These are phyloP conservation scores for Chalaropsis thielavioides DNA, from an alignment of 2,329 filamentous ascomycete species.

Conservation along the genomic window DNA sequence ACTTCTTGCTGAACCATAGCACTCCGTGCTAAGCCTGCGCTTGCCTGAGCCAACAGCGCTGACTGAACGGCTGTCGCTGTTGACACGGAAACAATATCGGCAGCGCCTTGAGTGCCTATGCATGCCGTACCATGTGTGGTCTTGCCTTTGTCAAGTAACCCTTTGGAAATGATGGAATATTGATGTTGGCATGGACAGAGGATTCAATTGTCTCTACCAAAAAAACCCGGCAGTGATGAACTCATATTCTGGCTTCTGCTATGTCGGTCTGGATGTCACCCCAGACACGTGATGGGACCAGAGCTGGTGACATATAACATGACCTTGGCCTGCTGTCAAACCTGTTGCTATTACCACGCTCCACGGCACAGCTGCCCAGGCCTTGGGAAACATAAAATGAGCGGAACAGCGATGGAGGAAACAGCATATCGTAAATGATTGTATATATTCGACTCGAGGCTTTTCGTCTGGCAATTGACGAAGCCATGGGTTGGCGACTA, in stretches of 20 bases:
- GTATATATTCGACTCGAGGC: not conserved
- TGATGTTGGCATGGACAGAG: not conserved
- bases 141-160: not conserved
- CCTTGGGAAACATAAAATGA: not conserved
- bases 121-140: not conserved
- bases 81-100: not conserved
- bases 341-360: not conserved
- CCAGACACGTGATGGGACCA: not conserved
- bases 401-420: not conserved
- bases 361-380: not conserved
- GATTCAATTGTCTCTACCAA: not conserved
- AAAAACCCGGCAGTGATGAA: not conserved
- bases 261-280: not conserved
- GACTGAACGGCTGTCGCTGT: not conserved
- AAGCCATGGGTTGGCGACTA: not conserved
- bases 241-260: not conserved
- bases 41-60: not conserved
- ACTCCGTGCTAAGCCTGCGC: not conserved
- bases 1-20: not conserved
- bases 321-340: not conserved
- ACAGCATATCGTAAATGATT: constrained; percentile 1
- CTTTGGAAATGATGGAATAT: not conserved
- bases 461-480: not conserved
- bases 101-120: no score
- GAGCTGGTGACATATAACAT: not conserved